Base-by-base conservation (phyloP, 768 basidiomycete genomes). In the Lactarius tabidus region DNA sequence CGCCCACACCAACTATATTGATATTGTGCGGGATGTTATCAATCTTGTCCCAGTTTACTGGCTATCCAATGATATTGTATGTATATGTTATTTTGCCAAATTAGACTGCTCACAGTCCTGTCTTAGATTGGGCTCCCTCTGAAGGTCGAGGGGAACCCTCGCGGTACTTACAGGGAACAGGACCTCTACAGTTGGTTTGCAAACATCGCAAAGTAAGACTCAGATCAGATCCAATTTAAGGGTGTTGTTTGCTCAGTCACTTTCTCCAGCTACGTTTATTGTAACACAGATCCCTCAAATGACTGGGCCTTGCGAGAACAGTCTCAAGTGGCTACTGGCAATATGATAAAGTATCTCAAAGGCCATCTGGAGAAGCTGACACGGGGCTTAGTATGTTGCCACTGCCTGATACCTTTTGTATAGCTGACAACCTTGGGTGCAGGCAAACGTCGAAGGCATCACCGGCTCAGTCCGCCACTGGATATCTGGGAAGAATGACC, bases 1-100 rank as follows among this genome's bases (percentile, higher is more conserved):
- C 6, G 67, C 73, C 18, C 56, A 60, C 18, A 62, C 66, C 20
- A 75, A 67, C 36, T 78, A 73, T 57, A 72, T 90, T 26, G 87
- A 91, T 71, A 79, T 91, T 41, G 81, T 90, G 8, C 77, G 77
- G 48, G 86, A 91, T 68, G 88, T 91, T 26, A 81, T 88, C 70
- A 87, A 90, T 66, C 71, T 80, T 31, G 64, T 88, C 43, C 84
- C 89, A 0, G 73, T 87, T 6, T 79, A 83, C 64, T 91, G 86
- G 87, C 78, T 86, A 33, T 80, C 81, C 12, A 77, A 82, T 36
- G 72, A 82, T 60, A 75, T 89, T 63, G 89, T 89, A 65, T 68
- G 86, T 39, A 41, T 52, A 26, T 14, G 26, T 6, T 65, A 15
- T n/a, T 10, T 20, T 6, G 17, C 18, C 6, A 28, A 43, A 28